Conservation (phyloP, 2,329 filamentous ascomycete genomes). For the Penicillium palitans region DNA sequence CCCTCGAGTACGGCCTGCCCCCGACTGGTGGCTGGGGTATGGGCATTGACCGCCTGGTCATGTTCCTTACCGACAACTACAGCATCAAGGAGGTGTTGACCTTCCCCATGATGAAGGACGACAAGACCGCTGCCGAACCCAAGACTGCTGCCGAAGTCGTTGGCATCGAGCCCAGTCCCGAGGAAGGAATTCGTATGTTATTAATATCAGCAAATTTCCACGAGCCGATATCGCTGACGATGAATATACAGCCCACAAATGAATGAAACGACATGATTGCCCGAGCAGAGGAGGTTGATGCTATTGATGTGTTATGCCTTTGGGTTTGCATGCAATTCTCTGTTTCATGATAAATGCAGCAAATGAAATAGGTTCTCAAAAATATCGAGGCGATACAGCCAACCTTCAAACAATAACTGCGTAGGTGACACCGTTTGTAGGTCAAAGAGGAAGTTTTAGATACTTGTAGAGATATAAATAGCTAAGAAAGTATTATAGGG, state of each 20-base stretch:
- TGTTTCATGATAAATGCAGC: constrained; percentile 28
- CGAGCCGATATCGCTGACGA: constrained; percentile 26
- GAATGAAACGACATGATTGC: constrained; percentile 24
- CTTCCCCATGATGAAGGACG: constrained; percentile 98
- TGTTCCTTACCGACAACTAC: constrained; percentile 96
- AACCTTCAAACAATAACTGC: neutral
- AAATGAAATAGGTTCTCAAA: constrained; percentile 16
- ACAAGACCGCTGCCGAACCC: constrained; percentile 54
- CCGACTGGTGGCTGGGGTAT: constrained; percentile 96
- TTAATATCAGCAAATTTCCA: constrained; percentile 27
- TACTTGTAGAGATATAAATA: too few species aligned
- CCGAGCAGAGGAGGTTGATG: constrained; percentile 5
- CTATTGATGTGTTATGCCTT: constrained; percentile 18
- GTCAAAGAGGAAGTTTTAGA: too few species aligned
- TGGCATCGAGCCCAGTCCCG: constrained; percentile 58
- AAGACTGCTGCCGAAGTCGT: constrained; percentile 63
- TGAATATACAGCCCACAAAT: constrained; percentile 37
- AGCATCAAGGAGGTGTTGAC: constrained; percentile 93
- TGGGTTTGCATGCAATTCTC: constrained; percentile 20
- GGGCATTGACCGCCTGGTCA: constrained; percentile 89
- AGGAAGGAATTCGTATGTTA: constrained; percentile 59
- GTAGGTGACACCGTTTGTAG: too few species aligned
- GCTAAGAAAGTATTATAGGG: too few species aligned
- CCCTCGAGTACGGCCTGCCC: constrained; percentile 85
- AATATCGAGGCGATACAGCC: constrained; percentile 7